These are phyloP conservation scores for Rhododendron kiyosumense DNA, from an alignment of 148 eudicot species.

Conservation along the genomic window DNA sequence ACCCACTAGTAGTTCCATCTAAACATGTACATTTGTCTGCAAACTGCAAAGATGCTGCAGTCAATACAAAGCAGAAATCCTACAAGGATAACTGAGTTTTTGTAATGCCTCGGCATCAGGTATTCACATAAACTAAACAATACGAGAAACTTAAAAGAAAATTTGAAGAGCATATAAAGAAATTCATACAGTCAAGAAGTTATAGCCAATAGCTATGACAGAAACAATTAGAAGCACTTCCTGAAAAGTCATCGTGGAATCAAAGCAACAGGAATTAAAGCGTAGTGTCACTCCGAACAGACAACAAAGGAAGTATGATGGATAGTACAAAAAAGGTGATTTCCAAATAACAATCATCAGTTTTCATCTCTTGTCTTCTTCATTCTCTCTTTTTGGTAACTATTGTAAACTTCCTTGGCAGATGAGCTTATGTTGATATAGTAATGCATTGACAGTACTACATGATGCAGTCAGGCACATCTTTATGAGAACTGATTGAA, in stretches of 20 bases:
- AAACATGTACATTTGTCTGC: background rate
- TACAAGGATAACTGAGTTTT: background rate
- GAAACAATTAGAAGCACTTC: background rate
- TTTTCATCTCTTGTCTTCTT: background rate
- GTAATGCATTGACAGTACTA: background rate
- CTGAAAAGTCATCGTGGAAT: background rate
- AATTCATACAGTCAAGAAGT: background rate
- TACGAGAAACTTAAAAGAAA: background rate
- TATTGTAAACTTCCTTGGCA: background rate
- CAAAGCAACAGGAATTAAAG: background rate
- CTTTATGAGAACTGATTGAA: background rate
- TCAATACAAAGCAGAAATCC: background rate
- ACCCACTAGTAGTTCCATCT: background rate
- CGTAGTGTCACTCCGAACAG: background rate
- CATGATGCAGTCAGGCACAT: background rate
- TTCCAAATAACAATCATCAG: background rate
- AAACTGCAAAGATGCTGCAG: background rate
- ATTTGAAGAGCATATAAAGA: background rate
- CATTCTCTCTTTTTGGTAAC: background rate
- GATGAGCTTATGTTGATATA: background rate
- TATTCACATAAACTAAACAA: background rate
- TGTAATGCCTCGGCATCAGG: background rate
- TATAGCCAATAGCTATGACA: background rate
- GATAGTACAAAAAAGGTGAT: background rate
- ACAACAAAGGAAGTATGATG: background rate